phyloP scores from a whole-genome alignment of 2,329 filamentous ascomycete genomes.

The Cercospora zeina region DNA sequence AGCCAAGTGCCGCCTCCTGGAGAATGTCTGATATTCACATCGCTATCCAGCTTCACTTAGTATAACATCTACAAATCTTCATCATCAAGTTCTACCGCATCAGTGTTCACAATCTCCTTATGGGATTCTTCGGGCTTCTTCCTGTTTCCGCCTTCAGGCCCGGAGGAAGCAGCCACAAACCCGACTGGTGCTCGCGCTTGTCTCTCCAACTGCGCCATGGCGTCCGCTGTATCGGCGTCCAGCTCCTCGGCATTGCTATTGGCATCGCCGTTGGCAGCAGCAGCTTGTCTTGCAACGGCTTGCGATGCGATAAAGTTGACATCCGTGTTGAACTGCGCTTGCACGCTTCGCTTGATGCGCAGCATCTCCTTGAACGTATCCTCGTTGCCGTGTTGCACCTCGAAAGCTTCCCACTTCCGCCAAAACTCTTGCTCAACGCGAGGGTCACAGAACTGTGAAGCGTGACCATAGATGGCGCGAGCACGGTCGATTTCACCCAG shows the following conservation, averaged over 20 bases:
- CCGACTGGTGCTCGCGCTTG: constrained; percentile 85
- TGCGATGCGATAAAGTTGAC: constrained; percentile 98
- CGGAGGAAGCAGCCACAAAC: constrained; percentile 82
- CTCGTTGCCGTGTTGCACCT: constrained; percentile 97
- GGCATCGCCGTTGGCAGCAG: constrained; percentile 41
- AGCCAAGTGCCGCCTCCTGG: background rate
- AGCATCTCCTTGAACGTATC: constrained; percentile 99
- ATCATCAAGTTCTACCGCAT: constrained; percentile 42
- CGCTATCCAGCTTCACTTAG: background rate
- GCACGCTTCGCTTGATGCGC: constrained; percentile 92
- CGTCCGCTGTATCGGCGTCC: constrained; percentile 63
- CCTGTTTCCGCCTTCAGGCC: constrained; percentile 40
- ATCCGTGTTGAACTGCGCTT: constrained; percentile 97
- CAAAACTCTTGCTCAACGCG: constrained; percentile 87
- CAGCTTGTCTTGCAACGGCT: constrained; percentile 74
- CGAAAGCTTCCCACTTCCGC: constrained; percentile 95
- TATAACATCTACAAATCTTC: constrained; percentile 25
- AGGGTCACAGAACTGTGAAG: constrained; percentile 95
- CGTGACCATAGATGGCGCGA: constrained; percentile 92
- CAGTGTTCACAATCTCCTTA: constrained; percentile 32
- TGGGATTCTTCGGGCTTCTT: constrained; percentile 19
- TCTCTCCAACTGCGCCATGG: constrained; percentile 85
- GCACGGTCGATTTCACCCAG: constrained; percentile 93
- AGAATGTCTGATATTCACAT: background rate
- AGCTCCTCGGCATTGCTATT: constrained; percentile 47